Evolutionary conservation across 78 protist genomes (phyloP), one percentile per base, ranked within the genome.

Genomic region (Bodo saltans): DNA sequence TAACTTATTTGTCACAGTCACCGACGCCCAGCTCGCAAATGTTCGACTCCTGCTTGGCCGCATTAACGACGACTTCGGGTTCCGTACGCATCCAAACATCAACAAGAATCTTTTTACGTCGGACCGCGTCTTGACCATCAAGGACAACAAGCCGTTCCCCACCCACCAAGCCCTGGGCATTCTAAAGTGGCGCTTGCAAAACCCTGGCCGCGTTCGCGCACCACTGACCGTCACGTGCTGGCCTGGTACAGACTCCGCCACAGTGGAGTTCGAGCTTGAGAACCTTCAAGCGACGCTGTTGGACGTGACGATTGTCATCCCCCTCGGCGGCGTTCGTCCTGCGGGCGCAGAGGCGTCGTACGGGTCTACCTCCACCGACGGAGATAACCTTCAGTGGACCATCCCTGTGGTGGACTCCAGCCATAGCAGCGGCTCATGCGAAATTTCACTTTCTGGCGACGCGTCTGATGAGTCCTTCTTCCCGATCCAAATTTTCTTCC

Each of bases 31-130:
- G 8, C 4, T n/a, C 40, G 30, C 87, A 21, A 1, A 33, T 3
- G 35, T 85, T 33, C 8, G 78, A 27, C 26, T 88, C 52, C 39
- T 39, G 25, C 70, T 75, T 17, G n/a, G 0, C 30, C 70, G n/a
- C 33, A 29, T 34, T 0, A 74, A 69, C 72, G 72, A 28, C 32
- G 60, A 68, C 82, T 83, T 83, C 85, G 33, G 69, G 42, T 76
- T 38, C 85, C 74, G 84, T 73, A 82, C 92, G 32, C 91, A 91
- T 72, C 94, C 94, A 27, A 88, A 89, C 82, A 60, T 90, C 75
- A 53, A 89, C 90, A 88, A 87, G 78, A 1, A 3, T 29, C 42
- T 53, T 34, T 88, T 70, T 30, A 0, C 35, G 3, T 78, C 33
- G 34, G 35, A 53, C 25, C 23, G n/a, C 30, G 30, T 42, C 37